These are phyloP conservation scores for Exophiala phaeomuriformis DNA, from an alignment of 2,329 filamentous ascomycete species.

Conservation along the genomic window DNA sequence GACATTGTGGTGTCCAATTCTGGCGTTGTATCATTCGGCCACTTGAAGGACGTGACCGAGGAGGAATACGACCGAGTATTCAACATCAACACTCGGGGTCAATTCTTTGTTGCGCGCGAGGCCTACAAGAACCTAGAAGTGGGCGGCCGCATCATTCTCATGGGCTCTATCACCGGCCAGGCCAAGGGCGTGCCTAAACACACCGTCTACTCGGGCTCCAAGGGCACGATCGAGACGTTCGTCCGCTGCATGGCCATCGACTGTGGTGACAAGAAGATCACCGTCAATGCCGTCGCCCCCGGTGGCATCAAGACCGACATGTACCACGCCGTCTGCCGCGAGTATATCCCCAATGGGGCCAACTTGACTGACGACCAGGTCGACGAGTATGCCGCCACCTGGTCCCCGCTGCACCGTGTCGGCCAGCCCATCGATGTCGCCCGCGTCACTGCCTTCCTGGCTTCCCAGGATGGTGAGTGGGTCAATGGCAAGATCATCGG, in stretches of 20 bases:
- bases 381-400: slow-evolving; percentile 32
- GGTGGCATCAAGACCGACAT: slow-evolving; percentile 63
- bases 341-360: slow-evolving; percentile 38
- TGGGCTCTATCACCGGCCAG: slow-evolving; percentile 60
- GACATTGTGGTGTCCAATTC: slow-evolving; percentile 54
- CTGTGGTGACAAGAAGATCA: slow-evolving; percentile 60
- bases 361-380: slow-evolving; percentile 27
- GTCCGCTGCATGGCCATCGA: slow-evolving; percentile 67
- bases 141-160: slow-evolving; percentile 66
- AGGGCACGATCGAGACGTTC: slow-evolving; percentile 70
- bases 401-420: slow-evolving; percentile 50
- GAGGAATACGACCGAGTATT: slow-evolving; percentile 68
- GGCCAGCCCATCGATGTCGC: slow-evolving; percentile 54
- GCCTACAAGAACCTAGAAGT: slow-evolving; percentile 63
- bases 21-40: slow-evolving; percentile 60
- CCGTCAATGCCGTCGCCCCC: slow-evolving; percentile 60
- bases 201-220: slow-evolving; percentile 65
- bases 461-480: slow-evolving; percentile 55
- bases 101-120: slow-evolving; percentile 72
- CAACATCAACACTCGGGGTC: slow-evolving; percentile 59
- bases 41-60: slow-evolving; percentile 60
- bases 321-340: slow-evolving; percentile 46
- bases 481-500: slow-evolving; percentile 38
- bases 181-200: slow-evolving; percentile 63
- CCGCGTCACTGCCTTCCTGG: slow-evolving; percentile 49